phyloP scores from a whole-genome alignment of 2,329 filamentous ascomycete genomes.

The Hymenoscyphus occultus region DNA sequence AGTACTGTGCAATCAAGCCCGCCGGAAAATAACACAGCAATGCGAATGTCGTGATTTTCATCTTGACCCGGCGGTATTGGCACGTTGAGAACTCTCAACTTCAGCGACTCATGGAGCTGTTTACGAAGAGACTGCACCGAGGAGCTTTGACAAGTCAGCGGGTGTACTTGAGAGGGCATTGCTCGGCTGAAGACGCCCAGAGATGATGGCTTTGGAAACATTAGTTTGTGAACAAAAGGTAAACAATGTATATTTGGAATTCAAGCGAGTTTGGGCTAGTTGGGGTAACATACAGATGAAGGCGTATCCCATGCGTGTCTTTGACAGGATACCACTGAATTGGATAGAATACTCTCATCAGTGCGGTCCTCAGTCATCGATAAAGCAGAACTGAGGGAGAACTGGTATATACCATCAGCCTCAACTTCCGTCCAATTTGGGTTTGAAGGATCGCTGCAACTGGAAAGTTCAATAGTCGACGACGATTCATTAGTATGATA shows the following conservation, averaged over 20 bases:
- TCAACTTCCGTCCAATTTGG: slow-evolving; percentile 74
- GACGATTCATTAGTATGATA: slow-evolving; percentile 45
- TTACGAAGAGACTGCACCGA: slow-evolving; percentile 53
- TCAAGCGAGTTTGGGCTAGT: neutral
- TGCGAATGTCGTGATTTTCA: slow-evolving; percentile 43
- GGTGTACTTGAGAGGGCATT: slow-evolving; percentile 37
- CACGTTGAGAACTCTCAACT: slow-evolving; percentile 62
- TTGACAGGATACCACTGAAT: slow-evolving; percentile 16
- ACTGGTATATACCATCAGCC: slow-evolving; percentile 71
- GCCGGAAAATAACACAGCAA: slow-evolving; percentile 89
- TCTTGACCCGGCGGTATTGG: slow-evolving; percentile 51
- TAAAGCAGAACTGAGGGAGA: slow-evolving; percentile 22
- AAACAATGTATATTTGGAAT: neutral
- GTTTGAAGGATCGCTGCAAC: slow-evolving; percentile 57
- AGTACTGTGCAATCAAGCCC: slow-evolving; percentile 90
- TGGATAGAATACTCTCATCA: slow-evolving; percentile 5
- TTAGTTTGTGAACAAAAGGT: neutral
- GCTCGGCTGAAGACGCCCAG: slow-evolving; percentile 36
- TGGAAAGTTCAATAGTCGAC: slow-evolving; percentile 61
- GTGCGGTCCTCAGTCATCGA: neutral
- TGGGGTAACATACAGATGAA: slow-evolving; percentile 13
- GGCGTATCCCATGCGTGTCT: slow-evolving; percentile 18
- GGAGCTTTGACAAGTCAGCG: slow-evolving; percentile 42
- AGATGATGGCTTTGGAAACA: slow-evolving; percentile 14
- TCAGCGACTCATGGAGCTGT: slow-evolving; percentile 59